Conservation (phyloP, 805 yeast species). For the Cyberlindnera samutprakarnensis region DNA sequence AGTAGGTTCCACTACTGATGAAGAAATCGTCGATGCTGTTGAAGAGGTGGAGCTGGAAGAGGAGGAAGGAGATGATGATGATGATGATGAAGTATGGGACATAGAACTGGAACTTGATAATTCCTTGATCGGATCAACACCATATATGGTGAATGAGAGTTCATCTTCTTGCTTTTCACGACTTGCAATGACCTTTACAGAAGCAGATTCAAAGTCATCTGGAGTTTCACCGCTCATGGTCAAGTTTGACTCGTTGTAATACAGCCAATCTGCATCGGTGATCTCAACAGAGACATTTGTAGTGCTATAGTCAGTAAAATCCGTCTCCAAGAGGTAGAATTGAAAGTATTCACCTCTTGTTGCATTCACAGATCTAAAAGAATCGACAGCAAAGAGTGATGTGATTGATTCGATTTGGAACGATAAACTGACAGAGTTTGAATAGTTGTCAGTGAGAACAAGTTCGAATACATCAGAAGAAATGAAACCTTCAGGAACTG, state of each 20-base stretch:
- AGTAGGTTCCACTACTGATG: conserved; percentile 12
- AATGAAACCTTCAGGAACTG: conserved; percentile 40
- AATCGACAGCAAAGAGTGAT: conserved; percentile 47
- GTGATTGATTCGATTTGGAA: conserved; percentile 46
- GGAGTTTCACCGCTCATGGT: conserved; percentile 70
- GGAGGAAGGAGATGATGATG: conserved; percentile 22
- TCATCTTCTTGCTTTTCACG: conserved; percentile 29
- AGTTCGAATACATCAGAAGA: conserved; percentile 39
- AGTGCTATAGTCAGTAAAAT: conserved; percentile 45
- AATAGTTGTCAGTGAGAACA: conserved; percentile 49
- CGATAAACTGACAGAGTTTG: conserved; percentile 51
- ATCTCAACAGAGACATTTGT: conserved; percentile 42
- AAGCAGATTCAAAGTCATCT: conserved; percentile 31
- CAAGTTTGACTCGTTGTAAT: conserved; percentile 48
- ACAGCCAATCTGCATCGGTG: conserved; percentile 52
- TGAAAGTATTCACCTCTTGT: conserved; percentile 55
- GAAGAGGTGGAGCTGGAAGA: conserved; percentile 5
- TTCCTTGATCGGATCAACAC: conserved; percentile 30
- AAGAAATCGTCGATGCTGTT: conserved; percentile 12
- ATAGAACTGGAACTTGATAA: conserved; percentile 17
- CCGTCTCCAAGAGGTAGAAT: conserved; percentile 45
- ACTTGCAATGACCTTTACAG: conserved; percentile 34
- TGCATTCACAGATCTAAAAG: conserved; percentile 56
- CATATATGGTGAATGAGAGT: conserved; percentile 44
- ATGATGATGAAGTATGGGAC: conserved; percentile 21